These are phyloP conservation scores for Fusarium sublunatum DNA, from an alignment of 2,329 filamentous ascomycete genomes.

Conservation along the genomic window DNA sequence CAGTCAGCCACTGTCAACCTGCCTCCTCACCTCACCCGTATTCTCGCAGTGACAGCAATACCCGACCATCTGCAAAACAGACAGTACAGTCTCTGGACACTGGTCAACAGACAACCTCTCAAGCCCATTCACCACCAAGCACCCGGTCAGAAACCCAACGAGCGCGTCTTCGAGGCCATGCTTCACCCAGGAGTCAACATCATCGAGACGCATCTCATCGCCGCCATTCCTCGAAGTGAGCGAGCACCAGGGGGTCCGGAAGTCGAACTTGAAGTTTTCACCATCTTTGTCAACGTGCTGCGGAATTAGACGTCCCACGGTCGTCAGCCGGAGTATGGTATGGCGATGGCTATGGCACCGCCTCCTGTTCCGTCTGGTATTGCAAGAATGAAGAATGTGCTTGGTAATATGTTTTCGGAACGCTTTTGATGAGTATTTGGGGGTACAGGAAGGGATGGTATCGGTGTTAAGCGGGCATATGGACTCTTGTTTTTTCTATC, in stretches of 20 bases:
- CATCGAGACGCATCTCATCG: slow-evolving; percentile 81
- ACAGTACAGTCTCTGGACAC: slow-evolving; percentile 81
- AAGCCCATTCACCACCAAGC: slow-evolving; percentile 59
- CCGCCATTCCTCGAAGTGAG: slow-evolving; percentile 71
- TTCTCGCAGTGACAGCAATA: slow-evolving; percentile 77
- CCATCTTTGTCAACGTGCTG: slow-evolving; percentile 78
- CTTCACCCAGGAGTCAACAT: slow-evolving; percentile 79
- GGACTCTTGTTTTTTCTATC: slow-evolving; percentile 8
- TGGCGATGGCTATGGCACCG: neutral
- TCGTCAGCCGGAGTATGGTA: slow-evolving; percentile 17
- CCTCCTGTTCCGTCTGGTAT: slow-evolving; percentile 1
- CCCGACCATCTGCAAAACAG: slow-evolving; percentile 71
- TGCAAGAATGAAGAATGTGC: neutral
- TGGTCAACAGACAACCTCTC: slow-evolving; percentile 74
- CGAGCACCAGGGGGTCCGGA: slow-evolving; percentile 68
- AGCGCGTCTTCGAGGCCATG: slow-evolving; percentile 79
- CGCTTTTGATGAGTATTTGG: slow-evolving; percentile 14
- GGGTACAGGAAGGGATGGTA: slow-evolving; percentile 11
- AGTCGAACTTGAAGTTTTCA: slow-evolving; percentile 82
- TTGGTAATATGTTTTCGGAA: slow-evolving; percentile 4
- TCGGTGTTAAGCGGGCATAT: slow-evolving; percentile 28
- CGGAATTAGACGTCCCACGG: slow-evolving; percentile 52
- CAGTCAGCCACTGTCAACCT: slow-evolving; percentile 80
- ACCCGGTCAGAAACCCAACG: slow-evolving; percentile 66
- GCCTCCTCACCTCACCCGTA: slow-evolving; percentile 72